Percentiles rank a stretch among this genome's conserved stretches.
Evolutionary conservation across 257 asterid species (phyloP).

Genomic region (Striga asiatica): DNA sequence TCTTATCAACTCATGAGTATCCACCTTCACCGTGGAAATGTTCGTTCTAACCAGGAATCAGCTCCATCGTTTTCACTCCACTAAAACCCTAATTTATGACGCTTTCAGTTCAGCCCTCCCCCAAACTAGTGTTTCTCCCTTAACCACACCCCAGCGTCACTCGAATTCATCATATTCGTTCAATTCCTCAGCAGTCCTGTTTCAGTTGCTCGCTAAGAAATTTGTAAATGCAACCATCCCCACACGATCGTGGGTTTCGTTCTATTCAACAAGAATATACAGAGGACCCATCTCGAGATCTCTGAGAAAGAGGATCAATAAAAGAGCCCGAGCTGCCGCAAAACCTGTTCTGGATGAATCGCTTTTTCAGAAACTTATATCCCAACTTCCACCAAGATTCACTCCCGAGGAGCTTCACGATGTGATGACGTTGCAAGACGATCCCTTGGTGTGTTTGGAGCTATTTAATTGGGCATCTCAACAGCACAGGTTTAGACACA

Average conservation of each 20-base stretch:
- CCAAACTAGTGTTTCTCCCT: conserved; percentile 9
- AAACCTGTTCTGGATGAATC: conserved; percentile 55
- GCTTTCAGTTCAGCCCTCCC: conserved; percentile 6
- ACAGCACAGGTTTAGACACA: conserved; percentile 77
- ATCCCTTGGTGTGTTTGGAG: conserved; percentile 77
- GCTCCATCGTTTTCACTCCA: conserved; percentile 13
- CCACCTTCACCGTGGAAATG: conserved; percentile 24
- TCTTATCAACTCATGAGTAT: not conserved
- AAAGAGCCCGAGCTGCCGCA: conserved; percentile 58
- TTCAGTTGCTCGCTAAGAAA: not conserved
- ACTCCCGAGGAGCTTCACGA: conserved; percentile 68
- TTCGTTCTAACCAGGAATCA: conserved; percentile 19
- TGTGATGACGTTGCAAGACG: conserved; percentile 38
- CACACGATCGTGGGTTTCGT: conserved; percentile 16
- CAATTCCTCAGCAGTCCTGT: conserved; percentile 10
- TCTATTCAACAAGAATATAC: conserved; percentile 35
- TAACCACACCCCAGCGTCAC: not conserved
- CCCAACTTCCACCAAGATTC: conserved; percentile 66
- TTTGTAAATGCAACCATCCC: not conserved
- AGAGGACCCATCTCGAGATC: conserved; percentile 72
- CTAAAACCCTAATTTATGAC: not conserved
- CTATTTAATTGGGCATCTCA: conserved; percentile 85
- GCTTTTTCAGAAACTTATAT: conserved; percentile 32
- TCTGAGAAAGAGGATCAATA: conserved; percentile 55
- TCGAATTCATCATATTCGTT: conserved; percentile 16